These are phyloP conservation scores for Pyrus pyrifolia DNA, from an alignment of 306 rosid species.

Conservation along the genomic window DNA sequence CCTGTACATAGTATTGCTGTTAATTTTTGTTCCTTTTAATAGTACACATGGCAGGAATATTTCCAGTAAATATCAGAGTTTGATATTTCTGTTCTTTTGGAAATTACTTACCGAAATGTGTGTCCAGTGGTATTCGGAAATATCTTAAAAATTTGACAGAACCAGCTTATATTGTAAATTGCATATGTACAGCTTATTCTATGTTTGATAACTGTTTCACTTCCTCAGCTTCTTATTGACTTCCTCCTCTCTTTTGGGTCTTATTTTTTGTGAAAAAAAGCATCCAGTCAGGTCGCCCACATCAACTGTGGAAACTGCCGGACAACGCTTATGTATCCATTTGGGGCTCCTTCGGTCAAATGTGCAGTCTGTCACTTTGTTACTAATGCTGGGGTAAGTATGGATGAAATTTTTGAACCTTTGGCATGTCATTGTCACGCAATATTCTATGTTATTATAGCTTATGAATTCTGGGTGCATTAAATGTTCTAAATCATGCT, in stretches of 20 bases:
- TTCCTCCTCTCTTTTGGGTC: conserved; percentile 15
- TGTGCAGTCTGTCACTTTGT: conserved; percentile 93
- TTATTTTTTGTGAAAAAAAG: conserved; percentile 41
- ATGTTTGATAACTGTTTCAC: background rate
- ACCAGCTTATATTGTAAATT: background rate
- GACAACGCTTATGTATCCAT: conserved; percentile 85
- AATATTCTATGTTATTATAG: background rate
- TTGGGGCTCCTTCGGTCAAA: conserved; percentile 97
- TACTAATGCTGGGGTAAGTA: conserved; percentile 78
- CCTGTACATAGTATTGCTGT: background rate
- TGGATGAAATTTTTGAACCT: background rate
- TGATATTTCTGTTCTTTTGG: background rate
- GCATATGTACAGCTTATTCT: background rate
- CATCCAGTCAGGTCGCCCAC: conserved; percentile 68
- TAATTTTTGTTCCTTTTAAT: background rate
- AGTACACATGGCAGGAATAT: background rate
- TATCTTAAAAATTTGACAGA: background rate
- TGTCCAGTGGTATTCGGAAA: background rate
- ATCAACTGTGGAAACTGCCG: conserved; percentile 89
- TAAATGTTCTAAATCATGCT: background rate
- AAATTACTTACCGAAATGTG: background rate
- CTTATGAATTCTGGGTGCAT: background rate
- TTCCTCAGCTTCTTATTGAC: conserved; percentile 11
- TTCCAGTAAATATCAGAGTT: background rate
- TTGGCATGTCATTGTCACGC: background rate